Conservation (phyloP, 306 rosid genomes). For the Medicago ruthenica region DNA sequence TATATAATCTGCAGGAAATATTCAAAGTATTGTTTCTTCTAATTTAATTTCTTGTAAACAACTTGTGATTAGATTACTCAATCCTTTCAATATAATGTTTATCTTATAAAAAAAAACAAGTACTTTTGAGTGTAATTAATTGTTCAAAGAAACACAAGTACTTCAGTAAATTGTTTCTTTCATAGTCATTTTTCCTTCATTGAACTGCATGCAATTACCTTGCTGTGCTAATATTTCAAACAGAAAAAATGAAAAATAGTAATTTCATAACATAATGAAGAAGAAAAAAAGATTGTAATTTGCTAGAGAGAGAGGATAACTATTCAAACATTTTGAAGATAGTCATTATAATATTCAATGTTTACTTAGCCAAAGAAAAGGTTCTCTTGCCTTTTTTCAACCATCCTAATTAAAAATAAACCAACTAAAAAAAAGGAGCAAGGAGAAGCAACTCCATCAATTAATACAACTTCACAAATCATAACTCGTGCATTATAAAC, state of each 20-base stretch:
- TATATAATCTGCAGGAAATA: not conserved
- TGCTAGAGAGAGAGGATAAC: slow-evolving; percentile 32
- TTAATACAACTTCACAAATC: not conserved
- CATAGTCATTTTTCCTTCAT: slow-evolving; percentile 22
- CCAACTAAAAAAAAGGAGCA: not conserved
- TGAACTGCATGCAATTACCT: slow-evolving; percentile 14
- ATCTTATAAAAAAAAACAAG: not conserved
- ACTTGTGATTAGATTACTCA: not conserved
- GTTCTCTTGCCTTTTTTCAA: slow-evolving; percentile 23
- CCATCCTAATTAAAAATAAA: slow-evolving; percentile 7
- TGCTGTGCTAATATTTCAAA: slow-evolving; percentile 9
- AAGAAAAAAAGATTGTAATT: not conserved
- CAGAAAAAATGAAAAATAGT: not conserved
- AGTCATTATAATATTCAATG: slow-evolving; percentile 36
- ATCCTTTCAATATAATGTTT: not conserved
- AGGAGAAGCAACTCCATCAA: slow-evolving; percentile 6
- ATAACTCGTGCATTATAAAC: not conserved
- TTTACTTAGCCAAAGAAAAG: slow-evolving; percentile 32
- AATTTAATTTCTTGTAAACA: not conserved
- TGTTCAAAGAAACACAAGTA: no score
- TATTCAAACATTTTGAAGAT: slow-evolving; percentile 13
- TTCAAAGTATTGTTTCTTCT: not conserved
- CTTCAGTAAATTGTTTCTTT: slow-evolving; percentile 26
- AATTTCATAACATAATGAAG: slow-evolving; percentile 9
- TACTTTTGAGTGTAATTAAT: not conserved